phyloP scores from a whole-genome alignment of 441 rosid genomes.

The Hura crepitans region DNA sequence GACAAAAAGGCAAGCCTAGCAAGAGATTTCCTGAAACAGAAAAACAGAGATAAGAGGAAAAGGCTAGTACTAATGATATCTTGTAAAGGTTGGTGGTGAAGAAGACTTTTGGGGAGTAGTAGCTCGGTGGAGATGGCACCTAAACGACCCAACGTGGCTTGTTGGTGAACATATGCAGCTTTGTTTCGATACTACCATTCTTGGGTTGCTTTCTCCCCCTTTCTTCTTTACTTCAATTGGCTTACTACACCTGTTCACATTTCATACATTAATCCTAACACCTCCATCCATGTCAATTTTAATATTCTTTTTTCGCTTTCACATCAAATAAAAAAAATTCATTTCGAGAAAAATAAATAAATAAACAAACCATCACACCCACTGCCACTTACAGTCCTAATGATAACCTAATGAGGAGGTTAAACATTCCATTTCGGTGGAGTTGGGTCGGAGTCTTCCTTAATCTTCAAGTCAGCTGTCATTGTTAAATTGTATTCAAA shows the following conservation, averaged over 20 bases:
- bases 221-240: constrained; percentile 8
- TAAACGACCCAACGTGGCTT: constrained; percentile 28
- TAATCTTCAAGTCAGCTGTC: too few relatives aligned
- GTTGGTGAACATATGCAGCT: constrained; percentile 29
- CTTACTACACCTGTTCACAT: constrained; percentile 9
- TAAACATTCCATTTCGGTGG: too few relatives aligned
- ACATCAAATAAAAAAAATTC: too few relatives aligned
- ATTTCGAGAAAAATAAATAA: too few relatives aligned
- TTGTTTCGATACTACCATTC: constrained; percentile 7
- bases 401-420: too few relatives aligned
- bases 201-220: constrained; percentile 10
- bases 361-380: too few relatives aligned
- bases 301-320: too few relatives aligned
- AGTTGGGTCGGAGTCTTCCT: too few relatives aligned
- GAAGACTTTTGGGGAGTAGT: not conserved
- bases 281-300: not conserved
- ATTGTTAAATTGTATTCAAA: too few relatives aligned
- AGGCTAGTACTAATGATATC: not conserved
- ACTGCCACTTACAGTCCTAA: too few relatives aligned
- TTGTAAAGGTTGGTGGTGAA: not conserved
- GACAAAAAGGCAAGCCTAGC: constrained; percentile 3
- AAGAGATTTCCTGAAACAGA: not conserved
- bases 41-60: not conserved
- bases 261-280: constrained; percentile 6
- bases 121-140: constrained; percentile 27